Evolutionary conservation across 208 protist genomes (phyloP).

Genomic region (Acanthamoeba triangularis): DNA sequence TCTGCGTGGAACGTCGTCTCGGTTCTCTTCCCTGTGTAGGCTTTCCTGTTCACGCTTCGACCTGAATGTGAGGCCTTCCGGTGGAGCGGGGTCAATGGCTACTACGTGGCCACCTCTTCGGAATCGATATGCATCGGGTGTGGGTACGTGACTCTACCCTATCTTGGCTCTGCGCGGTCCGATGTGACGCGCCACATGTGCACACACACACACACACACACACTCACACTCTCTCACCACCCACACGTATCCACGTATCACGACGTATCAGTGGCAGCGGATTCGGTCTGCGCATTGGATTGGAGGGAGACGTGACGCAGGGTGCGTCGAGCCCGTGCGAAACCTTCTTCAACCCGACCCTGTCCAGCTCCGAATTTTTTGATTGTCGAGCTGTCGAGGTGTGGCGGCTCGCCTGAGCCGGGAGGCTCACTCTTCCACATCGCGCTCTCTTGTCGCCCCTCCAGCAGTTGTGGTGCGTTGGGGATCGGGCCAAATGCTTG

Average conservation of each 20-base stretch:
- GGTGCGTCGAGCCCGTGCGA: conserved; percentile 25
- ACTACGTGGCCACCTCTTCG: background rate
- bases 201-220: no score
- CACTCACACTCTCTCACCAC: no score
- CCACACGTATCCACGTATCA: background rate
- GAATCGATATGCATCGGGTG: conserved; percentile 41
- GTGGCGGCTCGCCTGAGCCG: conserved; percentile 28
- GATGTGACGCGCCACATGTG: background rate
- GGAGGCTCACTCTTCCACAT: no score
- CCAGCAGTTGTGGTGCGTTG: no score
- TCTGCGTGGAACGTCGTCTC: background rate
- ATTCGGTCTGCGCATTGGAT: conserved; percentile 30
- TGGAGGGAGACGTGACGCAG: conserved; percentile 61
- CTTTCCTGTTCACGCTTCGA: conserved; percentile 28
- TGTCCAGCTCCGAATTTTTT: conserved; percentile 26
- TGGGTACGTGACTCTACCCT: background rate
- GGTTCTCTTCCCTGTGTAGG: background rate
- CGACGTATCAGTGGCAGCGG: background rate
- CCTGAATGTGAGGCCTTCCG: conserved; percentile 8
- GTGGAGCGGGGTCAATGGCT: conserved; percentile 39
- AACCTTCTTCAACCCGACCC: conserved; percentile 9
- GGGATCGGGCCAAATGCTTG: no score
- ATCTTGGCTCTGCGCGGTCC: background rate
- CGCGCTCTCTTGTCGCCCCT: no score
- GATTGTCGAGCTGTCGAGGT: conserved; percentile 8